A percentile compares a stretch with the other conserved stretches of the same genome.
phyloP scores from a whole-genome alignment of 768 basidiomycete genomes.

The Hypholoma fasciculare region DNA sequence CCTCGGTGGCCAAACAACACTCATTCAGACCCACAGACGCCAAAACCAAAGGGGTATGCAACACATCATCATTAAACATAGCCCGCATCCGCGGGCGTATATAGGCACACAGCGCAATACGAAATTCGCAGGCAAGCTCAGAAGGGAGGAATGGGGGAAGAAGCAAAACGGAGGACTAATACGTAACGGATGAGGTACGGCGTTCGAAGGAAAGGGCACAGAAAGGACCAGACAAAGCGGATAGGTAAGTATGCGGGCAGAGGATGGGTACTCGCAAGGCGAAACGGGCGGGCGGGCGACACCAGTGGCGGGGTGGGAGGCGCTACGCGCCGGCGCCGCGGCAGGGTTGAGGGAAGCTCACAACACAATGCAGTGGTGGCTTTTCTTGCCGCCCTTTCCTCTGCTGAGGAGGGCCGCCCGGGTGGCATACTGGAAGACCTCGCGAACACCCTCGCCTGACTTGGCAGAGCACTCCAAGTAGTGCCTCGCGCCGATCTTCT shows the following conservation, averaged over 20 bases:
- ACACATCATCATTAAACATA: not conserved
- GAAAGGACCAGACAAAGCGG: not conserved
- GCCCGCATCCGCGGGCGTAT: too few relatives aligned
- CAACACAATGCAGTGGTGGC: slow-evolving; percentile 21
- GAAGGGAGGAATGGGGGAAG: too few relatives aligned
- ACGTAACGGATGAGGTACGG: not conserved
- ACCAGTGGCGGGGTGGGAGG: not conserved
- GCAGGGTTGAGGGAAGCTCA: not conserved
- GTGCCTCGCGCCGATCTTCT: slow-evolving; percentile 95
- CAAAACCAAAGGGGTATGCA: not conserved
- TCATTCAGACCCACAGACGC: too few relatives aligned
- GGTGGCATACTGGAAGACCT: slow-evolving; percentile 90
- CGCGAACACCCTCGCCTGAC: slow-evolving; percentile 94
- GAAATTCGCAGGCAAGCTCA: too few relatives aligned
- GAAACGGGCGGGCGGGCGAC: not conserved
- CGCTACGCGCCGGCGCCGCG: not conserved
- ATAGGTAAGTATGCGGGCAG: not conserved
- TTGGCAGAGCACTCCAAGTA: slow-evolving; percentile 98
- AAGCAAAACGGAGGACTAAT: not conserved
- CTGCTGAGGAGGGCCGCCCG: slow-evolving; percentile 82
- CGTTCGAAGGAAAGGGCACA: not conserved
- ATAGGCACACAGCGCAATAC: too few relatives aligned
- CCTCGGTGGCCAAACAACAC: too few relatives aligned
- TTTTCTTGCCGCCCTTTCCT: slow-evolving; percentile 42
- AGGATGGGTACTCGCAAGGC: too few relatives aligned